phyloP scores from a whole-genome alignment of 2,329 filamentous ascomycete genomes.

The Pleomassaria siparia region DNA sequence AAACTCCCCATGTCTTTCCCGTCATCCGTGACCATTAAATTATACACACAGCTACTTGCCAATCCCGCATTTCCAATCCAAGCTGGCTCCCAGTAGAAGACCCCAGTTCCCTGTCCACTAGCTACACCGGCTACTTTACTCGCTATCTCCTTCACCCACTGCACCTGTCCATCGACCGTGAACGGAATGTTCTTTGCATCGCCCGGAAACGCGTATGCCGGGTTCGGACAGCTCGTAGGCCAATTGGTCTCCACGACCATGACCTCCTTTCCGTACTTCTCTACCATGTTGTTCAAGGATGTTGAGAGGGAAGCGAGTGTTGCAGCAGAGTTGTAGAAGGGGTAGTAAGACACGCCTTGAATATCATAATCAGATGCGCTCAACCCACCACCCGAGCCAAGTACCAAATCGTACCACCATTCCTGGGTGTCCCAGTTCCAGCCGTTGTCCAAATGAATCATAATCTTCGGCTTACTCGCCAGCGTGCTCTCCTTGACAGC shows the following conservation, averaged over 20 bases:
- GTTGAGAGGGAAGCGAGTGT: slow-evolving; percentile 60
- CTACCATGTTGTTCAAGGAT: slow-evolving; percentile 61
- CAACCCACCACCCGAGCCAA: slow-evolving; percentile 48
- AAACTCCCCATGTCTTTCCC: slow-evolving; percentile 61
- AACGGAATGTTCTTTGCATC: slow-evolving; percentile 64
- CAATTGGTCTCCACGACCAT: slow-evolving; percentile 73
- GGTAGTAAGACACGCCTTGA: slow-evolving; percentile 70
- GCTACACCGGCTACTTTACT: slow-evolving; percentile 56
- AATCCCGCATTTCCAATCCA: slow-evolving; percentile 68
- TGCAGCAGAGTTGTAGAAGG: slow-evolving; percentile 65
- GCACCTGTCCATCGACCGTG: slow-evolving; percentile 62
- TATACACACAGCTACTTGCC: slow-evolving; percentile 66
- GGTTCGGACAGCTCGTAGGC: slow-evolving; percentile 64
- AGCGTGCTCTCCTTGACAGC: slow-evolving; percentile 66
- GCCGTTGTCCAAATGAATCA: slow-evolving; percentile 76
- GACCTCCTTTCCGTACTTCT: slow-evolving; percentile 64
- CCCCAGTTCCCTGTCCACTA: slow-evolving; percentile 54
- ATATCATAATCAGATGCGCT: slow-evolving; percentile 63
- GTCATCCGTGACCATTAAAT: slow-evolving; percentile 61
- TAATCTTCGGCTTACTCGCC: slow-evolving; percentile 62
- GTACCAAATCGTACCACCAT: slow-evolving; percentile 63
- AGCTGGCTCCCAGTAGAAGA: slow-evolving; percentile 76
- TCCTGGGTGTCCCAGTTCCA: slow-evolving; percentile 69
- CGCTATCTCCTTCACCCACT: slow-evolving; percentile 63
- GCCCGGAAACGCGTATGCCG: slow-evolving; percentile 60